Base-by-base conservation (phyloP, 768 basidiomycete genomes). In the Neoboletus magnificus region DNA sequence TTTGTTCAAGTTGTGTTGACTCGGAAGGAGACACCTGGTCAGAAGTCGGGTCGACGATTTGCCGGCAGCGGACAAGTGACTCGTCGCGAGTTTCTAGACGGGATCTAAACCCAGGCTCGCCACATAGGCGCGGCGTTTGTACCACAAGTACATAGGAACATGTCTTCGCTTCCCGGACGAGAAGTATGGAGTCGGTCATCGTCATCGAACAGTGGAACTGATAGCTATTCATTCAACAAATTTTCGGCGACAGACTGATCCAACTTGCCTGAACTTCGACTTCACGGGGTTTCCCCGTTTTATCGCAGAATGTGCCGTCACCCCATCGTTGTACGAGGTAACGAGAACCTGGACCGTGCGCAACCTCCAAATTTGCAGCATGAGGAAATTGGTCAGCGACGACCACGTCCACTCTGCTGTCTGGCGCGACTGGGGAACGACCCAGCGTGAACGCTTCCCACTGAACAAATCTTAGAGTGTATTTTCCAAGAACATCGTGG, bases 181-280 rank as follows among this genome's bases (percentile, higher is more conserved):
- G 88, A 51, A 91, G 80, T 63, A 98, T 91, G 35, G 82, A 84
- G 74, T 98, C 94, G 40, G 90, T 84, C 77, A 90, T 92, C 50
- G 90, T 89, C 91, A 93, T 92, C 58, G 92, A 92, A 72, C 94
- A 98, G 73, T 98, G 94, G 70, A 93, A 95, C 91, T 95, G 69
- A 57, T 39, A 35, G 42, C 32, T 18, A 25, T 52, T 57, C 20
- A 52, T 50, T 45, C 45, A 42, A 23, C 48, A 49, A 42, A 52
- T 27, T 29, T n/a, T n/a, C 32, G 27, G 59, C 16, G 49, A 52
- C n/a, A 13, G 39, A 55, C 12, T 18, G 36, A 48, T 41, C 25
- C 36, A 35, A 71, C 82, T 62, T 60, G 89, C 93, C 85, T 99
- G 97, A 32, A 99, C 87, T 79, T 99, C 95, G 41, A 95, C 87